Evolutionary conservation across 768 basidiomycete genomes (phyloP).

Genomic region (Hygrophorus pudorinus): DNA sequence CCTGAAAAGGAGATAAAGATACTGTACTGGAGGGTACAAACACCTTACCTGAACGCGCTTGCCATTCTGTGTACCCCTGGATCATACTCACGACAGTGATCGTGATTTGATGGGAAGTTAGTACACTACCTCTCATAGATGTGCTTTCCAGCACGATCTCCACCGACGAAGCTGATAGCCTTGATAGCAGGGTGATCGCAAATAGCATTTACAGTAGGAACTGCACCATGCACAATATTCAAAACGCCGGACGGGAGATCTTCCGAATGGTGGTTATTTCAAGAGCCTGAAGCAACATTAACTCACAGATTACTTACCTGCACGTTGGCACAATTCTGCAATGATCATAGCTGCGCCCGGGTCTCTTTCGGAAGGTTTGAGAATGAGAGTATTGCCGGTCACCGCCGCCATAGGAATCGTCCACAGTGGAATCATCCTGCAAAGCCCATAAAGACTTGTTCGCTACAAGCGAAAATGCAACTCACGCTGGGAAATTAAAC

Average conservation of each 20-base stretch:
- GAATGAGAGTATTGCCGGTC: constrained; percentile 87
- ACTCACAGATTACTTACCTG: constrained; percentile 34
- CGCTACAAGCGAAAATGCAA: constrained; percentile 3
- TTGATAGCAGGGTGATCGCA: constrained; percentile 88
- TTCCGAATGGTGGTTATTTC: constrained; percentile 14
- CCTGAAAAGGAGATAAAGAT: constrained; percentile 17
- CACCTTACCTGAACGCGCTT: constrained; percentile 71
- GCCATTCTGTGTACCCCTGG: constrained; percentile 72
- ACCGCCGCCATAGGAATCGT: constrained; percentile 82
- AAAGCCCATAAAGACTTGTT: neutral
- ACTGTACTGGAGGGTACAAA: neutral
- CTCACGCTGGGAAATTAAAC: constrained; percentile 85
- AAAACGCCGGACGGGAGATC: constrained; percentile 83
- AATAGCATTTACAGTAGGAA: constrained; percentile 85
- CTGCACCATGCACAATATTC: constrained; percentile 85
- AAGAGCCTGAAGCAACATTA: neutral
- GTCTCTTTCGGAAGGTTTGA: constrained; percentile 95
- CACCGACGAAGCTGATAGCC: constrained; percentile 95
- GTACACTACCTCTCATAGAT: constrained; percentile 71
- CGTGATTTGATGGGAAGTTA: neutral
- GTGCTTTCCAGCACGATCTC: constrained; percentile 85
- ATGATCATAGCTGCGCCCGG: constrained; percentile 98
- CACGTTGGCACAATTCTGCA: constrained; percentile 85
- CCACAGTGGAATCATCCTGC: constrained; percentile 94
- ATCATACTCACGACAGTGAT: constrained; percentile 4